These are phyloP conservation scores for Syncephalis fuscata DNA, from an alignment of 371 early-diverging fungal genomes.

Conservation along the genomic window DNA sequence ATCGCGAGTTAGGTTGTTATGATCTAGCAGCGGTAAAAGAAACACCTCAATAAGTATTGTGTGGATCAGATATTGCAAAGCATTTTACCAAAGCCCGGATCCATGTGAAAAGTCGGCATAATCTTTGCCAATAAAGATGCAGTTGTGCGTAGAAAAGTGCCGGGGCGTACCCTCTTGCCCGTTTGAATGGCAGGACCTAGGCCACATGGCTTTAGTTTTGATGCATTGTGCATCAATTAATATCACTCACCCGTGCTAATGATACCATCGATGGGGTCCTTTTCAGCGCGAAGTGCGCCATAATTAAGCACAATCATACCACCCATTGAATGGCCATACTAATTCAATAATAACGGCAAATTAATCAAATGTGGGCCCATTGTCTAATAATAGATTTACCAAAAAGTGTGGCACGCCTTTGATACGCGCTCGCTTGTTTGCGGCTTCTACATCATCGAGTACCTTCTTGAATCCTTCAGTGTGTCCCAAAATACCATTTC, in stretches of 20 bases:
- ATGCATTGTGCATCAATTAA: background rate
- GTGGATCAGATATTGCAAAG: background rate
- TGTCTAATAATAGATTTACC: background rate
- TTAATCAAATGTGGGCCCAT: no score
- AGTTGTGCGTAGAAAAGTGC: background rate
- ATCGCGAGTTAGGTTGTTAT: background rate
- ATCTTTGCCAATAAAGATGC: background rate
- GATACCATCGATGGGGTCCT: background rate
- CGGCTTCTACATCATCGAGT: background rate
- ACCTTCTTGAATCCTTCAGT: background rate
- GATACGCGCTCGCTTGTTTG: background rate
- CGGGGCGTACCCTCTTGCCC: background rate
- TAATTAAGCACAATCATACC: constrained; percentile 1
- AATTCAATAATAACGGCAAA: background rate
- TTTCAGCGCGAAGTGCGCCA: background rate
- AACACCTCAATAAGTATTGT: background rate
- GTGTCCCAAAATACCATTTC: background rate
- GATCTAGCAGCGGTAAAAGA: background rate
- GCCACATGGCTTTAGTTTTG: background rate
- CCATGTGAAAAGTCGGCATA: background rate
- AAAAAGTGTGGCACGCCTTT: background rate
- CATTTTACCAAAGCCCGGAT: background rate
- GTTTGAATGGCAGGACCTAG: background rate
- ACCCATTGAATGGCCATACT: constrained; percentile 1
- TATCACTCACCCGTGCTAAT: background rate